phyloP scores from a whole-genome alignment of 202 grass and related monocot genomes.

The Schoenoplectus triqueter region DNA sequence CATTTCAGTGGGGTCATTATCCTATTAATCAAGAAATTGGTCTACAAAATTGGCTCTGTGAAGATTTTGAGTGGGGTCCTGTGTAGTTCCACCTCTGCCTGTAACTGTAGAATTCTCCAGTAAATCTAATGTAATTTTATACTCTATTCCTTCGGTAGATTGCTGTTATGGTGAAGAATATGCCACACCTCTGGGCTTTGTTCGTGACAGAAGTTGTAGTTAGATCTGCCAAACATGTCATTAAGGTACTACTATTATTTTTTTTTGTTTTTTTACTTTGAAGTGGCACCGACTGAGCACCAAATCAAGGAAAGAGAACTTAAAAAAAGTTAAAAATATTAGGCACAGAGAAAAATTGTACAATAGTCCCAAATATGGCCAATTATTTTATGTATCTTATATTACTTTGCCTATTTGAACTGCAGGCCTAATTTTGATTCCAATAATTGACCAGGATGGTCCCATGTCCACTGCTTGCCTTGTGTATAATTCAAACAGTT shows the following conservation, averaged over 20 bases:
- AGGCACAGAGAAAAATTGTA: background rate
- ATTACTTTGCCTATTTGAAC: background rate
- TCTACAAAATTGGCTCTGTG: too few relatives aligned
- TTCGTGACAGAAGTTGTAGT: constrained; percentile 81
- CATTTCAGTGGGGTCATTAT: too few relatives aligned
- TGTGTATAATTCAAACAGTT: constrained; percentile 44
- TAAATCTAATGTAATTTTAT: constrained; percentile 29
- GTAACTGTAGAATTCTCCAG: background rate
- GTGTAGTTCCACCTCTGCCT: too few relatives aligned
- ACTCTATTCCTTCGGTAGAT: constrained; percentile 59
- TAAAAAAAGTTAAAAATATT: background rate
- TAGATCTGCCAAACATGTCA: constrained; percentile 89
- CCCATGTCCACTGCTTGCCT: constrained; percentile 2
- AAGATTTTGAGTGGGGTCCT: too few relatives aligned
- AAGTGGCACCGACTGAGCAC: background rate
- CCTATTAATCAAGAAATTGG: too few relatives aligned
- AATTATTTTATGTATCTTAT: background rate
- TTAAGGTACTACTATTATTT: constrained; percentile 58
- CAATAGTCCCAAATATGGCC: background rate
- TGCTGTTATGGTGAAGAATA: constrained; percentile 77
- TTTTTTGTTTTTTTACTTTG: background rate
- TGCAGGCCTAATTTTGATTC: background rate
- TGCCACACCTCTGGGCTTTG: constrained; percentile 81
- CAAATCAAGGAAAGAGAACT: background rate
- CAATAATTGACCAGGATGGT: constrained; percentile 26